These are phyloP conservation scores for Ogataea sp. DNA, from an alignment of 805 yeast species.

Conservation along the genomic window DNA sequence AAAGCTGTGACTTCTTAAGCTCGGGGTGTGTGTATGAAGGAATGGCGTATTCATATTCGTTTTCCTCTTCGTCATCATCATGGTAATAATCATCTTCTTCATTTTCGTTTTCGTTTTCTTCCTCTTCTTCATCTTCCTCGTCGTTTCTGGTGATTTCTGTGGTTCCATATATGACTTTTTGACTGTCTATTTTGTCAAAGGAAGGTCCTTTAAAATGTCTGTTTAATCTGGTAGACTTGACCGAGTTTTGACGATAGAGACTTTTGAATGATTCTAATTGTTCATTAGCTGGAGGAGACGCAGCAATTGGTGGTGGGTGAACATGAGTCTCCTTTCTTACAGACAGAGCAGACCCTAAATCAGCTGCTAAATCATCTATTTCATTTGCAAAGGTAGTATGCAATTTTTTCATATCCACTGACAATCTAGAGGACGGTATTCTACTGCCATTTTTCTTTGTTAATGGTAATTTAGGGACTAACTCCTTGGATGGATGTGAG, in stretches of 20 bases:
- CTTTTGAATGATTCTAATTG: not conserved
- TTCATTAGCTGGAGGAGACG: slow-evolving; percentile 7
- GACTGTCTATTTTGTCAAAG: slow-evolving; percentile 8
- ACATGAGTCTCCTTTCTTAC: slow-evolving; percentile 11
- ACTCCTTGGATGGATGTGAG: slow-evolving; percentile 79
- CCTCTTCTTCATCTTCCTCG: not conserved
- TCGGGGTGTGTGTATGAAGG: slow-evolving; percentile 76
- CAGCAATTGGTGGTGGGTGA: slow-evolving; percentile 14
- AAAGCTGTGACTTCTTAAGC: slow-evolving; percentile 63
- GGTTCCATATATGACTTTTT: slow-evolving; percentile 12
- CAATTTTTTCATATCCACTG: too few relatives aligned
- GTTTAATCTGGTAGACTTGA: not conserved
- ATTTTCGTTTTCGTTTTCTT: not conserved
- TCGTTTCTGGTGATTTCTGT: not conserved
- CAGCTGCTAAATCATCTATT: not conserved
- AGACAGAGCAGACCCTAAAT: not conserved
- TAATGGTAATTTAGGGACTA: too few relatives aligned
- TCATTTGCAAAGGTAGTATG: too few relatives aligned
- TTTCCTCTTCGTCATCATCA: slow-evolving; percentile 26
- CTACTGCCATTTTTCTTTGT: too few relatives aligned
- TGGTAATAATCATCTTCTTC: slow-evolving; percentile 15
- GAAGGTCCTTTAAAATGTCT: slow-evolving; percentile 2
- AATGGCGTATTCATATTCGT: slow-evolving; percentile 47
- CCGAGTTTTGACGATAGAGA: not conserved
- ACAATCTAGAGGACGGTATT: too few relatives aligned